Evolutionary conservation across 1,284 basidiomycete species (phyloP).

Genomic region (Cutaneotrichosporon sp.): DNA sequence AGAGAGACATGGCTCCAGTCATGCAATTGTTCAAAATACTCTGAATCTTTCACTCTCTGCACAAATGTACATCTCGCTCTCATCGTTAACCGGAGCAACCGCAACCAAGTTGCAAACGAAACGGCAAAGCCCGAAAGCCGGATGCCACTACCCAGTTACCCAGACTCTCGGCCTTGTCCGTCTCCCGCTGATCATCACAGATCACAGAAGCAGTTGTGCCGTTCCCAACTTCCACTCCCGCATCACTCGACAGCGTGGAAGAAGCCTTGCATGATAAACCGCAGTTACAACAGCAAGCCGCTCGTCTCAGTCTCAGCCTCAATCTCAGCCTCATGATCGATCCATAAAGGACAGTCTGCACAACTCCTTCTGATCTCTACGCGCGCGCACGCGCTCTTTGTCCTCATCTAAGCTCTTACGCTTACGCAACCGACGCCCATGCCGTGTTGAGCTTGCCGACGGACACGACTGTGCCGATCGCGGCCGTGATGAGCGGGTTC

Average conservation of each 20-base stretch:
- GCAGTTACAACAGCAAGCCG: conserved; percentile 2
- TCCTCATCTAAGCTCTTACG: not conserved
- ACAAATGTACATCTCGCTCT: not conserved
- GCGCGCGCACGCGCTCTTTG: not conserved
- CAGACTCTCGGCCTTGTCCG: too few relatives aligned
- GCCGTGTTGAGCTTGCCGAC: conserved; percentile 22
- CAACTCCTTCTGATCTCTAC: conserved; percentile 9
- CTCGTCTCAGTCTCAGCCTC: not conserved
- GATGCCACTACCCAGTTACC: not conserved
- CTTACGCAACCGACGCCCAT: conserved; percentile 7
- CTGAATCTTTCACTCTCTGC: too few relatives aligned
- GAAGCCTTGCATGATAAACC: conserved; percentile 3
- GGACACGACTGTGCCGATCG: conserved; percentile 32
- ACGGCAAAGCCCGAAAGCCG: not conserved
- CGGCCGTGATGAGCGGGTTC: conserved; percentile 39
- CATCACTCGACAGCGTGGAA: not conserved
- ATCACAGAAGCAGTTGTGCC: too few relatives aligned
- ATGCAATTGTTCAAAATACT: too few relatives aligned
- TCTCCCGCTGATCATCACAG: too few relatives aligned
- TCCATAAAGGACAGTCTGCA: not conserved
- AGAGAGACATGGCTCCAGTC: too few relatives aligned
- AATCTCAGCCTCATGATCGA: not conserved
- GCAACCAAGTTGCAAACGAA: not conserved
- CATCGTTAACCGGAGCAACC: not conserved
- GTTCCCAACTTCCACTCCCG: too few relatives aligned